Conservation (phyloP, 2,329 filamentous ascomycete genomes). For the Sclerotinia borealis region DNA sequence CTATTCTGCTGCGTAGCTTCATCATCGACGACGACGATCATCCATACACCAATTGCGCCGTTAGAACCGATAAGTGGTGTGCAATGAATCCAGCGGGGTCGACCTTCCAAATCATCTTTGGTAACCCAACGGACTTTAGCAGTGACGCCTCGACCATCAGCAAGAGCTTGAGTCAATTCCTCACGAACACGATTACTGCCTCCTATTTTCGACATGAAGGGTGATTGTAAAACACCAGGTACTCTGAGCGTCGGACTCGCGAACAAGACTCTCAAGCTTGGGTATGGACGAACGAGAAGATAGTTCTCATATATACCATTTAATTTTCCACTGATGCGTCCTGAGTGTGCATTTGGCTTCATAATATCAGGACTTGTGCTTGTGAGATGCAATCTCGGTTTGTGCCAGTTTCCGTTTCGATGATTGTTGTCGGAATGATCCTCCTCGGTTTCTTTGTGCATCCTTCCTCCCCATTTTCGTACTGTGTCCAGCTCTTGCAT, state of each 20-base stretch:
- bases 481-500: slow-evolving; percentile 59
- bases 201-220: slow-evolving; percentile 49
- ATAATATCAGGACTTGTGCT: slow-evolving; percentile 29
- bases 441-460: slow-evolving; percentile 48
- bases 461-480: slow-evolving; percentile 54
- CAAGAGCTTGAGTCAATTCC: slow-evolving; percentile 51
- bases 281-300: slow-evolving; percentile 59
- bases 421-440: slow-evolving; percentile 36
- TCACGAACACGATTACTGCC: slow-evolving; percentile 43
- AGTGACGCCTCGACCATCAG: slow-evolving; percentile 64
- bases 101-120: slow-evolving; percentile 43
- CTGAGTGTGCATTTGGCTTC: slow-evolving; percentile 8
- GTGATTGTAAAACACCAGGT: slow-evolving; percentile 59
- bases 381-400: slow-evolving; percentile 38
- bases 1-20: slow-evolving; percentile 34
- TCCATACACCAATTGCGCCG: slow-evolving; percentile 69
- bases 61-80: slow-evolving; percentile 64
- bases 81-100: slow-evolving; percentile 69
- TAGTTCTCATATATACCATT: slow-evolving; percentile 50
- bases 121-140: slow-evolving; percentile 68
- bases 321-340: slow-evolving; percentile 31
- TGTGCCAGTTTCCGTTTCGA: slow-evolving; percentile 34
- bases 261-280: slow-evolving; percentile 61
- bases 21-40: slow-evolving; percentile 67
- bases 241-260: slow-evolving; percentile 62